Percentiles rank a stretch among this genome's conserved stretches.
These are phyloP conservation scores for Taiozyma sp. DNA, from an alignment of 1,139 yeast genomes.

Conservation along the genomic window DNA sequence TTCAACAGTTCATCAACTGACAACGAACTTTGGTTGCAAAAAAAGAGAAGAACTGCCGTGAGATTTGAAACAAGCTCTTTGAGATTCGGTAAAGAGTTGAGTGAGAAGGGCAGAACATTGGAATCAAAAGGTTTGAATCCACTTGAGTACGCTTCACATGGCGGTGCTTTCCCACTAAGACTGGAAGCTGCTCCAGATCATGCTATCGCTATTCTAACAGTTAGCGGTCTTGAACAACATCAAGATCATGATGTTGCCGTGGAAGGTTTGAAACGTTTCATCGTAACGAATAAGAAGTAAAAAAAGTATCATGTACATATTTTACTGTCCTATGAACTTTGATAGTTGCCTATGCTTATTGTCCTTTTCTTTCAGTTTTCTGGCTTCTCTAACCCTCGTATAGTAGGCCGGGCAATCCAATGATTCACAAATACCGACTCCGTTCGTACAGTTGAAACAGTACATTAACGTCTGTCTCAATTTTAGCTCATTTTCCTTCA, in stretches of 20 bases:
- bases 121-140: conserved; percentile 33
- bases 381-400: conserved; percentile 27
- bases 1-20: conserved; percentile 33
- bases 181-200: conserved; percentile 28
- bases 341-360: conserved; percentile 4
- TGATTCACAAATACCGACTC: conserved; percentile 27
- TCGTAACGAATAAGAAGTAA: neutral
- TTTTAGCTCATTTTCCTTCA: conserved; percentile 18
- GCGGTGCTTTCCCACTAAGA: conserved; percentile 45
- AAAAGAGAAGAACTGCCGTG: conserved; percentile 38
- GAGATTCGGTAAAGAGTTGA: conserved; percentile 36
- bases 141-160: conserved; percentile 38
- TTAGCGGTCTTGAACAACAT: conserved; percentile 45
- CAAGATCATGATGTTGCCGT: conserved; percentile 40
- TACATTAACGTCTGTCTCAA: conserved; percentile 20
- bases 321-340: conserved; percentile 10
- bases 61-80: conserved; percentile 40
- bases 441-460: conserved; percentile 28
- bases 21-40: conserved; percentile 42
- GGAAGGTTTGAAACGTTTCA: conserved; percentile 5
- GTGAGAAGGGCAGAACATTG: conserved; percentile 27
- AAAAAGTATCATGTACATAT: neutral
- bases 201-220: conserved; percentile 40
- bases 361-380: conserved; percentile 10
- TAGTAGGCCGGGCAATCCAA: conserved; percentile 36